phyloP scores from a whole-genome alignment of 2,329 filamentous ascomycete genomes.

The Fusarium anguioides region DNA sequence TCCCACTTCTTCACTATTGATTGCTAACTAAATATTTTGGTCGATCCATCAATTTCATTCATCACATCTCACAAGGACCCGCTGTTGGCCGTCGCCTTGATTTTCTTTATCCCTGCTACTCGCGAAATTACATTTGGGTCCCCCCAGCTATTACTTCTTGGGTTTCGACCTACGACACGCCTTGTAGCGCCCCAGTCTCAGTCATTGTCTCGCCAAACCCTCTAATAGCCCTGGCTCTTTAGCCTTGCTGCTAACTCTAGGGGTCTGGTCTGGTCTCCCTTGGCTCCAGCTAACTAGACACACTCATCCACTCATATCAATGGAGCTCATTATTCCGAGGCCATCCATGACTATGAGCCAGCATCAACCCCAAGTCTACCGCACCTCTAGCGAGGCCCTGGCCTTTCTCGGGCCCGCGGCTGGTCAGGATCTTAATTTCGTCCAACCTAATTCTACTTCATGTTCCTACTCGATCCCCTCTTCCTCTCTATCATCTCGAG shows the following conservation, averaged over 20 bases:
- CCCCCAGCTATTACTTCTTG: conserved; percentile 33
- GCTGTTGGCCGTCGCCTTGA: conserved; percentile 38
- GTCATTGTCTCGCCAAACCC: conserved; percentile 30
- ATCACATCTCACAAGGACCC: conserved; percentile 31
- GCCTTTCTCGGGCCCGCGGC: conserved; percentile 14
- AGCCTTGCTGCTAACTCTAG: conserved; percentile 9
- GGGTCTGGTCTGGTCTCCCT: conserved; percentile 23
- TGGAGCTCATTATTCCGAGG: conserved; percentile 20
- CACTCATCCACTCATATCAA: background rate
- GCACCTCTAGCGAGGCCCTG: conserved; percentile 29
- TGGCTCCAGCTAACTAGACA: conserved; percentile 16
- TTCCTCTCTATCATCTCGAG: conserved; percentile 28
- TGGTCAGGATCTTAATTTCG: conserved; percentile 35
- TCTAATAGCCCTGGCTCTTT: conserved; percentile 20
- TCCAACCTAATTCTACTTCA: conserved; percentile 29
- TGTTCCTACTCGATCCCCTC: conserved; percentile 31
- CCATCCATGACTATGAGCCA: conserved; percentile 31
- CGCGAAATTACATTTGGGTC: conserved; percentile 42
- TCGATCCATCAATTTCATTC: conserved; percentile 17
- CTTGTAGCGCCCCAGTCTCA: conserved; percentile 36
- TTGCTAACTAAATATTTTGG: conserved; percentile 37
- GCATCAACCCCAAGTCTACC: conserved; percentile 41
- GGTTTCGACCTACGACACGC: conserved; percentile 26
- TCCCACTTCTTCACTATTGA: background rate
- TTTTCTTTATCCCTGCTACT: conserved; percentile 38